Conservation (phyloP, 208 protist species). For the Wallacemonas collosoma region DNA sequence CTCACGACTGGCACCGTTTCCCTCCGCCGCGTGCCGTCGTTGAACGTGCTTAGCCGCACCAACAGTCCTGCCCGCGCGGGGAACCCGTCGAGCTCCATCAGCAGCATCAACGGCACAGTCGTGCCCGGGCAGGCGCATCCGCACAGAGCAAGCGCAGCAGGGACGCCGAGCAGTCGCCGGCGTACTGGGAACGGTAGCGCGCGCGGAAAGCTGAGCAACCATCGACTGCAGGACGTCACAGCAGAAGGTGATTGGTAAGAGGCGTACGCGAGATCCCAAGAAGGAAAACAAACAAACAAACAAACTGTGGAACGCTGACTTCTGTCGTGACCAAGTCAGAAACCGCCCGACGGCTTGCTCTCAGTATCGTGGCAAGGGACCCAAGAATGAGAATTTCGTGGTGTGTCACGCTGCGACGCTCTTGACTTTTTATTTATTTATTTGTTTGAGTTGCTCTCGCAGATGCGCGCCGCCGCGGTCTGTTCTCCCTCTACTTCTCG, state of each 20-base stretch:
- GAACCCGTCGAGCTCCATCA: slow-evolving; percentile 24
- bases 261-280: background rate
- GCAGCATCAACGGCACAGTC: slow-evolving; percentile 24
- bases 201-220: slow-evolving; percentile 30
- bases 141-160: background rate
- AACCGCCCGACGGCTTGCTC: no score
- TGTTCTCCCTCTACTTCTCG: background rate
- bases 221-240: slow-evolving; percentile 38
- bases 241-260: slow-evolving; percentile 43
- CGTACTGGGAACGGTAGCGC: slow-evolving; percentile 29
- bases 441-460: no score
- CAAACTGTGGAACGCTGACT: background rate
- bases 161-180: background rate
- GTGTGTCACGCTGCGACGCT: no score
- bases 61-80: slow-evolving; percentile 36
- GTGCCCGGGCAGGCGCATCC: slow-evolving; percentile 13
- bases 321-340: no score
- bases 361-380: no score
- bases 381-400: no score
- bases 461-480: background rate
- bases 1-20: slow-evolving; percentile 10
- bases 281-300: background rate
- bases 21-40: slow-evolving; percentile 28
- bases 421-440: no score
- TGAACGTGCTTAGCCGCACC: slow-evolving; percentile 41